Evolutionary conservation across 768 basidiomycete species (phyloP).

Genomic region (Suillus subalutaceus): DNA sequence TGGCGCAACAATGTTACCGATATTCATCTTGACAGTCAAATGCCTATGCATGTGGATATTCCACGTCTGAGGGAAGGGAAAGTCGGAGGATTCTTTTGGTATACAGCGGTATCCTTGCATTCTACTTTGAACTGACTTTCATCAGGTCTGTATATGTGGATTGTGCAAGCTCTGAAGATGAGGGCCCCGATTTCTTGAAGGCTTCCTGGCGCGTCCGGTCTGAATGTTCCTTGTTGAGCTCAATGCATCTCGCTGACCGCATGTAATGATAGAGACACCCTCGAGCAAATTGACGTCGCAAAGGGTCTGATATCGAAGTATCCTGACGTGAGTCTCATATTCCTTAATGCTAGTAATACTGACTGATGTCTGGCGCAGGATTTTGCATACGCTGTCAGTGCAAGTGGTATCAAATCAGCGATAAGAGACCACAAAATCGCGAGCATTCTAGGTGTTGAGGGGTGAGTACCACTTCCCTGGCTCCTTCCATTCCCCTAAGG

Average conservation of each 20-base stretch:
- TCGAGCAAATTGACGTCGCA: constrained; percentile 94
- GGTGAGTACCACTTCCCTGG: constrained; percentile 47
- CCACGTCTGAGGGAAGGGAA: constrained; percentile 78
- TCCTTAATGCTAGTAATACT: background rate
- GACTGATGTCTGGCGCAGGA: constrained; percentile 44
- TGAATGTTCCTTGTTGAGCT: constrained; percentile 15
- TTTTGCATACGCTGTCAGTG: constrained; percentile 57
- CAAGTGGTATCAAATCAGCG: constrained; percentile 59
- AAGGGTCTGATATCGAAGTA: constrained; percentile 80
- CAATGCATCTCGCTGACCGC: background rate
- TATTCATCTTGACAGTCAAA: constrained; percentile 60
- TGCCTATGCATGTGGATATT: constrained; percentile 84
- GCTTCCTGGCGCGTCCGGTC: constrained; percentile 59
- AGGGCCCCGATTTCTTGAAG: constrained; percentile 57
- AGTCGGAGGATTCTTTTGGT: constrained; percentile 96
- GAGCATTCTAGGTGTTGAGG: constrained; percentile 89
- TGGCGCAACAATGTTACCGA: constrained; percentile 79
- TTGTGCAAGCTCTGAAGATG: constrained; percentile 53
- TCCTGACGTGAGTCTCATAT: constrained; percentile 52
- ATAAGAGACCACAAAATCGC: constrained; percentile 79
- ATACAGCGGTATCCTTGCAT: constrained; percentile 18
- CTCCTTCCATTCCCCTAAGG: constrained; percentile 8
- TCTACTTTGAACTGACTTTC: background rate
- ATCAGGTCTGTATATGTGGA: constrained; percentile 67
- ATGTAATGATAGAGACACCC: constrained; percentile 62